Evolutionary conservation across 805 yeast genomes (phyloP).

Genomic region (Spathaspora gorwiae): DNA sequence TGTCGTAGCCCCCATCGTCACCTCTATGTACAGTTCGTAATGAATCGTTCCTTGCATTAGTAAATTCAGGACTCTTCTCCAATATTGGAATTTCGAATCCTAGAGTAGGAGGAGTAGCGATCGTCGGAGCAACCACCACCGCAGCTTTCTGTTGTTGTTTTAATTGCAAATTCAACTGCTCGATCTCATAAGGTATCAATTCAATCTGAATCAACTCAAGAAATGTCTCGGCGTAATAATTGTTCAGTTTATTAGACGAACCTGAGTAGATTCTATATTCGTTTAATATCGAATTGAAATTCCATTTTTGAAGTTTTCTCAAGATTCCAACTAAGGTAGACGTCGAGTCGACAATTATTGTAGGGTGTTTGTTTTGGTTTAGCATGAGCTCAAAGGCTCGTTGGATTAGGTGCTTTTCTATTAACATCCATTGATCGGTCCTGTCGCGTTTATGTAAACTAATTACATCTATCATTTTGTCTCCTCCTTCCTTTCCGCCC

Average conservation of each 20-base stretch:
- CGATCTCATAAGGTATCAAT: slow-evolving; percentile 39
- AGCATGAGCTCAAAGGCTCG: slow-evolving; percentile 63
- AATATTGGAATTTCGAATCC: neutral
- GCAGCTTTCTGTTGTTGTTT: neutral
- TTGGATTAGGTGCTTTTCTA: slow-evolving; percentile 60
- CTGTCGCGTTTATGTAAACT: slow-evolving; percentile 21
- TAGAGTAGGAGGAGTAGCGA: neutral
- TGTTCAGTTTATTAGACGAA: slow-evolving; percentile 54
- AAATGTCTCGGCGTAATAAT: slow-evolving; percentile 77
- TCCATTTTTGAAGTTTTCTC: slow-evolving; percentile 85
- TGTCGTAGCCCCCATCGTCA: slow-evolving; percentile 9
- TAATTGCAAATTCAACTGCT: slow-evolving; percentile 16
- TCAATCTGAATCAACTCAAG: slow-evolving; percentile 66
- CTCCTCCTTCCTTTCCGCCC: slow-evolving; percentile 5
- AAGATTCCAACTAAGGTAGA: slow-evolving; percentile 77
- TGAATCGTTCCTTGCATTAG: slow-evolving; percentile 1
- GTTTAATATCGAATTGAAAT: slow-evolving; percentile 72
- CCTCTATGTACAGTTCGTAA: slow-evolving; percentile 4
- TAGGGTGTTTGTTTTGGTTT: slow-evolving; percentile 59
- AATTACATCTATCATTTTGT: slow-evolving; percentile 18
- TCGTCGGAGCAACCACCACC: neutral
- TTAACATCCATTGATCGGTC: slow-evolving; percentile 69
- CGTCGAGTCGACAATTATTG: slow-evolving; percentile 74
- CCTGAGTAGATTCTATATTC: slow-evolving; percentile 72
- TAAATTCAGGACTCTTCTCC: neutral